Base-by-base conservation (phyloP, 805 yeast species). In the Lachancea cidri region DNA sequence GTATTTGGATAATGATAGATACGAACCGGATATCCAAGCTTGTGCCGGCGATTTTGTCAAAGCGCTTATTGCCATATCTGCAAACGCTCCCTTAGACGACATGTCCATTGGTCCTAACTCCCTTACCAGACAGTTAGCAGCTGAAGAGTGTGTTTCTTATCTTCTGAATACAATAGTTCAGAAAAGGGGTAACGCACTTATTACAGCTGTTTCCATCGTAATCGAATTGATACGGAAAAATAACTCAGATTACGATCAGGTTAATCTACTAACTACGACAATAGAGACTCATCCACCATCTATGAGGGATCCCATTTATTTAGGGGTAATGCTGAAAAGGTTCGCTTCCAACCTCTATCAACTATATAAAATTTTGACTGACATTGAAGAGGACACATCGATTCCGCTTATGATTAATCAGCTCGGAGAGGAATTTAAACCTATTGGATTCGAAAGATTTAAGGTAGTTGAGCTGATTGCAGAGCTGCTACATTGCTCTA, bases 71-170 rank as follows among this genome's bases (percentile, higher is more conserved):
- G 85, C 96, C 4, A 86, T 93, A 20, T 86, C 96, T n/a, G 95
- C 97, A 4, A 93, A 91, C 58, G 87, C 85, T 2, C 89, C 86
- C 48, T 79, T 87, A 33, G 72, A 69, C 45, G 73, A 68, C 35
- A 82, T 93, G 36, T 83, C 95, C 6, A 86, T 93, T 38, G 98
- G 98, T 0, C 98, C 98, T 3, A 93, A 93, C 55, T 83, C 82
- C 50, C 71, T 93, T 36, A 87, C 95, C 2, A 74, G 97, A 44
- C 87, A 89, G 58, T 72, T 93, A 18, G 96, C 87, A 8, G 77
- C 87, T 30, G 81, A 80, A 34, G 70, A 73, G 16, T 74, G 80
- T 36, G 72, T 86, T 17, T 67, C 74, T 29, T 69, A 73, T 35
- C 71, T 93, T 49, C 79, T 91, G 16, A 64, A 76, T 27, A 80